These are phyloP conservation scores for Oxalis stricta DNA, from an alignment of 441 rosid genomes.

Conservation along the genomic window DNA sequence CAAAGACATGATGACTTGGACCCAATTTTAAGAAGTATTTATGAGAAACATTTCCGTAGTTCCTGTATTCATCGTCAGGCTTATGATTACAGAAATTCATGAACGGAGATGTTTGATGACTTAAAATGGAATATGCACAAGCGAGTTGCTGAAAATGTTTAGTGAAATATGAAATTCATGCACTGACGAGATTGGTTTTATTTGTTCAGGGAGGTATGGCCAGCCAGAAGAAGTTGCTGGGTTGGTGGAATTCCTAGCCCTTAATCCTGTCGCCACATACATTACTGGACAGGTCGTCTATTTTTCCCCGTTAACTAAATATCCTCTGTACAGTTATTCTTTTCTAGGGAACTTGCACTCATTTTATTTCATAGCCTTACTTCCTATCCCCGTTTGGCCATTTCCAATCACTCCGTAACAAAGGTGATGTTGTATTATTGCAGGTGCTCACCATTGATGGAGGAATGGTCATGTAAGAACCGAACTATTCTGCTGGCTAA, in stretches of 20 bases:
- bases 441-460: constrained; percentile 46
- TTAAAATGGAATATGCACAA: neutral
- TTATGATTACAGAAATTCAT: neutral
- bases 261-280: constrained; percentile 35
- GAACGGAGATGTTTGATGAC: neutral
- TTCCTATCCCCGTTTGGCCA: neutral
- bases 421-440: constrained; percentile 1
- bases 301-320: too few species aligned
- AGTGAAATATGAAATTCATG: neutral
- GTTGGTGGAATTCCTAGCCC: constrained; percentile 36
- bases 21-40: neutral
- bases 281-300: constrained; percentile 37
- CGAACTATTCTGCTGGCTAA: too few species aligned
- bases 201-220: constrained; percentile 31
- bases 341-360: neutral
- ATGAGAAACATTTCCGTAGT: neutral
- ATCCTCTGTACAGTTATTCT: too few species aligned
- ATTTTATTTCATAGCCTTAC: neutral
- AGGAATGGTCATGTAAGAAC: constrained; percentile 42
- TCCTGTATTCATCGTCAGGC: neutral
- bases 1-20: neutral
- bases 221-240: constrained; percentile 48
- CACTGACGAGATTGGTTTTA: neutral
- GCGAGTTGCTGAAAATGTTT: neutral
- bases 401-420: neutral